phyloP scores from a whole-genome alignment of 2,329 filamentous ascomycete genomes.

The Penicillium brasilianum region DNA sequence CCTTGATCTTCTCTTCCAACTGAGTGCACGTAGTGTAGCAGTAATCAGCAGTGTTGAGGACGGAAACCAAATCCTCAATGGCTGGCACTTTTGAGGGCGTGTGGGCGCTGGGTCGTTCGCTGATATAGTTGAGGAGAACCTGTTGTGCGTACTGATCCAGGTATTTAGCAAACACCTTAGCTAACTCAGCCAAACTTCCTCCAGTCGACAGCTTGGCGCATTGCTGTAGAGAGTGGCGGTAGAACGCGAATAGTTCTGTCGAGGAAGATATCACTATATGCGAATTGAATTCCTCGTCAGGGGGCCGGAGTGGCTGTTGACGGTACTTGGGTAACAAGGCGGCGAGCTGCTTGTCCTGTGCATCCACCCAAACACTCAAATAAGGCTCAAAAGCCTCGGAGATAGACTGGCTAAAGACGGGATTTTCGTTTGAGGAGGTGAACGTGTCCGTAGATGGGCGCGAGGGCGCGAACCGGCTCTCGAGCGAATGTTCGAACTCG shows the following conservation, averaged over 20 bases:
- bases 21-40: slow-evolving; percentile 94
- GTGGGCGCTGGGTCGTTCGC: slow-evolving; percentile 61
- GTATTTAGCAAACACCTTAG: slow-evolving; percentile 86
- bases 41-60: slow-evolving; percentile 96
- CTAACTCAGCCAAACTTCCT: slow-evolving; percentile 81
- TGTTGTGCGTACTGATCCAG: slow-evolving; percentile 95
- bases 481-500: slow-evolving; percentile 92
- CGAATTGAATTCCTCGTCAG: slow-evolving; percentile 89
- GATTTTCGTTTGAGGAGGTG: slow-evolving; percentile 75
- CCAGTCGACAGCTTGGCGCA: slow-evolving; percentile 95
- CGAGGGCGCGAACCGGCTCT: slow-evolving; percentile 74
- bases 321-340: slow-evolving; percentile 86
- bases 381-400: slow-evolving; percentile 98
- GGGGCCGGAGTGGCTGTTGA: slow-evolving; percentile 75
- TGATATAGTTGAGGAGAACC: slow-evolving; percentile 76
- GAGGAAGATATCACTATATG: slow-evolving; percentile 91
- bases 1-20: slow-evolving; percentile 91
- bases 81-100: slow-evolving; percentile 57
- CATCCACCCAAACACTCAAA: slow-evolving; percentile 94
- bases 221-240: slow-evolving; percentile 88
- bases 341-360: slow-evolving; percentile 87
- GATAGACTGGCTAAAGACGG: slow-evolving; percentile 85
- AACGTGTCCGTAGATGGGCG: slow-evolving; percentile 88
- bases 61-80: slow-evolving; percentile 78
- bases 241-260: slow-evolving; percentile 96